Evolutionary conservation across 495 filamentous ascomycete genomes (phyloP).

Genomic region (Annulohypoxylon bovei): DNA sequence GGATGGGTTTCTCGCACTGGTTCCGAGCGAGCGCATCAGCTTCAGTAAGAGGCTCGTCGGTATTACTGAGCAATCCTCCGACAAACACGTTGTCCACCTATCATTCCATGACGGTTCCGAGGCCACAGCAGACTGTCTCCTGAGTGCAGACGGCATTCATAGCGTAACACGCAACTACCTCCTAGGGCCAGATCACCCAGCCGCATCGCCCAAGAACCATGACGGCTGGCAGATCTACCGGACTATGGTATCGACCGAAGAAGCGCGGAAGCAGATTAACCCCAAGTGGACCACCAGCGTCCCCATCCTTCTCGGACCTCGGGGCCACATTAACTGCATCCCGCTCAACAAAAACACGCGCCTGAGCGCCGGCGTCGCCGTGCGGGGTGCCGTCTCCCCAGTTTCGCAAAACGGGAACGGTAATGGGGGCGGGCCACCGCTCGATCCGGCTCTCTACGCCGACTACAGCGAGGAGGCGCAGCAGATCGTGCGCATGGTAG

Average conservation of each 20-base stretch:
- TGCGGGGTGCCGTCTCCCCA: conserved; percentile 39
- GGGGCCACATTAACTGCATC: conserved; percentile 52
- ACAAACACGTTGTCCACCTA: conserved; percentile 40
- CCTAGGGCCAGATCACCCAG: conserved; percentile 51
- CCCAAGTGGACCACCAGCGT: conserved; percentile 45
- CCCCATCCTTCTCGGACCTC: conserved; percentile 49
- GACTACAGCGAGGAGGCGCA: conserved; percentile 50
- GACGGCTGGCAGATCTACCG: conserved; percentile 57
- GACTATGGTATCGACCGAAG: conserved; percentile 48
- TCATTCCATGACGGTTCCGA: conserved; percentile 50
- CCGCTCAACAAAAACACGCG: conserved; percentile 52
- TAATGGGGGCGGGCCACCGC: not conserved
- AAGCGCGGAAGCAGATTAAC: conserved; percentile 44
- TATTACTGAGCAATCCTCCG: conserved; percentile 33
- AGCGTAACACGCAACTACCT: conserved; percentile 52
- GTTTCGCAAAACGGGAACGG: not conserved
- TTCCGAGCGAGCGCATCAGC: conserved; percentile 40
- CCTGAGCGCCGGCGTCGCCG: conserved; percentile 53
- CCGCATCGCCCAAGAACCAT: conserved; percentile 52
- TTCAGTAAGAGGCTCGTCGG: conserved; percentile 46
- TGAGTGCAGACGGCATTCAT: conserved; percentile 62
- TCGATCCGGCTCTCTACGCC: conserved; percentile 43
- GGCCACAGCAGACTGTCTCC: conserved; percentile 47
- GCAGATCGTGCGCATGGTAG: conserved; percentile 48
- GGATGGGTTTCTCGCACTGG: conserved; percentile 42